phyloP scores from a whole-genome alignment of 768 basidiomycete species.

The Termitomyces eurrhizus region DNA sequence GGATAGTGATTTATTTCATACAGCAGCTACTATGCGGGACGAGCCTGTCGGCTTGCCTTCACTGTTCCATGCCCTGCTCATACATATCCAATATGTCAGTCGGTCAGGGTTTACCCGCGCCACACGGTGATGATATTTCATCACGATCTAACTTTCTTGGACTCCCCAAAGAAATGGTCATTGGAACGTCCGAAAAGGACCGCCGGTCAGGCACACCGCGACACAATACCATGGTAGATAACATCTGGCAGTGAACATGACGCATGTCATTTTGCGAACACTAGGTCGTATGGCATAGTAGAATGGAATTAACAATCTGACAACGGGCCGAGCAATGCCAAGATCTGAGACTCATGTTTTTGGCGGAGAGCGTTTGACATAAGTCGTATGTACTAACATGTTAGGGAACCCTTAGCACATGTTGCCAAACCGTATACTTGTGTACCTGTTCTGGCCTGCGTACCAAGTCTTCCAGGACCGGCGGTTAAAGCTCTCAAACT shows the following conservation, averaged over 20 bases:
- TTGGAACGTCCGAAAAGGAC: background rate
- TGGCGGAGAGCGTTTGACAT: background rate
- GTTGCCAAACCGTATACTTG: background rate
- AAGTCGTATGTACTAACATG: background rate
- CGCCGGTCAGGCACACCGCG: background rate
- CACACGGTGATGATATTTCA: background rate
- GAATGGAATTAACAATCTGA: background rate
- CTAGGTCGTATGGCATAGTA: background rate
- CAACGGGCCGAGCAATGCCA: background rate
- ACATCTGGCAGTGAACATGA: background rate
- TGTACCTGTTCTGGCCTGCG: background rate
- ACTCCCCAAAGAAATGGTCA: no score
- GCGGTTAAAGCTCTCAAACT: constrained; percentile 10
- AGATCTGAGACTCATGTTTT: background rate
- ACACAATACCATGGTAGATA: background rate
- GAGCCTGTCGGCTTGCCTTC: background rate
- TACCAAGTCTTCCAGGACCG: constrained; percentile 11
- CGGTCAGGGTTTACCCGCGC: background rate
- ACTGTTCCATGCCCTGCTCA: background rate
- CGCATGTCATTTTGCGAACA: background rate
- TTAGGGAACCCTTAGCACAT: background rate
- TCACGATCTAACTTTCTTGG: background rate
- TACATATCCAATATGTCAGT: background rate
- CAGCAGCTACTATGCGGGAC: background rate
- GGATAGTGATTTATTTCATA: background rate